These are phyloP conservation scores for Mortierella antarctica DNA, from an alignment of 192 early-diverging fungal genomes.

Conservation along the genomic window DNA sequence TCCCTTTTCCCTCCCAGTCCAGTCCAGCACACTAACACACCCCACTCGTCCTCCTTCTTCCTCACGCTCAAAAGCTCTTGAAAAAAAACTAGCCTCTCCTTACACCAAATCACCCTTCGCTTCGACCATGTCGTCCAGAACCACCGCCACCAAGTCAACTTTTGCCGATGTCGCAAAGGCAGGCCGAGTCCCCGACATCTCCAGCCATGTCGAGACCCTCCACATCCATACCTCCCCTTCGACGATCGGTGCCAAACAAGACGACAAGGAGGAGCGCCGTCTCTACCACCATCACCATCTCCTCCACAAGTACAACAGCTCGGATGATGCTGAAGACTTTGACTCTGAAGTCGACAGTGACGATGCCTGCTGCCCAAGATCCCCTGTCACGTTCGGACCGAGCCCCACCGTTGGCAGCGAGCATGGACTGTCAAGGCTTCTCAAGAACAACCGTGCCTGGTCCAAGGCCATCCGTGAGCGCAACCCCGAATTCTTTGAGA, in stretches of 20 bases:
- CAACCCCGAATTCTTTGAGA: conserved; percentile 79
- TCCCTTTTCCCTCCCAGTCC: no score
- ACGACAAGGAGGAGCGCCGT: neutral
- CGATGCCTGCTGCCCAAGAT: conserved; percentile 39
- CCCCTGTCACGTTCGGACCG: conserved; percentile 39
- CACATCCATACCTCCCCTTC: conserved; percentile 3
- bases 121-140: conserved; percentile 8
- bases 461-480: conserved; percentile 64
- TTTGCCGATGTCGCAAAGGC: neutral
- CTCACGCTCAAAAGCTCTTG: neutral
- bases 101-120: no score
- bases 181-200: conserved; percentile 1
- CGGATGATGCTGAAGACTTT: neutral
- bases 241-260: neutral
- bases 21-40: neutral
- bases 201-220: conserved; percentile 23
- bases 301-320: conserved; percentile 34
- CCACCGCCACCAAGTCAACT: neutral
- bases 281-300: conserved; percentile 24
- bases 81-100: no score
- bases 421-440: conserved; percentile 35
- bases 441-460: conserved; percentile 74
- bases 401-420: conserved; percentile 27
- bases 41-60: neutral
- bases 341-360: conserved; percentile 19